Evolutionary conservation across 2,329 filamentous ascomycete species (phyloP).

Genomic region (Phialophora verrucosa): DNA sequence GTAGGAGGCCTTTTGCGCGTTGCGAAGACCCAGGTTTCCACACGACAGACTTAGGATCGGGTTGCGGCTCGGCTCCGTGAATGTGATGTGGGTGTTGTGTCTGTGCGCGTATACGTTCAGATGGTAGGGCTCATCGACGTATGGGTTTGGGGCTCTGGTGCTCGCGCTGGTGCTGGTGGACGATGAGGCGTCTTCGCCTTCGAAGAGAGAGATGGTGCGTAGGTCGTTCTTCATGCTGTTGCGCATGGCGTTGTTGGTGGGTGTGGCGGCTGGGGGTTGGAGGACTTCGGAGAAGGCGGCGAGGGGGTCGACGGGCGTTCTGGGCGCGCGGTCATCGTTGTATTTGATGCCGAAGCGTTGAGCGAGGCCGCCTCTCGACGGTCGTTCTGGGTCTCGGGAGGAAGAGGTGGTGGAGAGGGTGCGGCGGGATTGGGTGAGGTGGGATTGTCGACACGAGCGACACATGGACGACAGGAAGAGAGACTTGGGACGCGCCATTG

Average conservation of each 20-base stretch:
- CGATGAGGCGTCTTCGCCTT: neutral
- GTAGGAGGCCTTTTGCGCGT: conserved; percentile 78
- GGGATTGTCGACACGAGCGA: conserved; percentile 30
- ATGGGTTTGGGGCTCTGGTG: conserved; percentile 20
- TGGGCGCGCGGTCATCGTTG: conserved; percentile 9
- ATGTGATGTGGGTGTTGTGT: conserved; percentile 94
- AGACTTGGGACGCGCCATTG: conserved; percentile 29
- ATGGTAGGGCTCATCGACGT: conserved; percentile 70
- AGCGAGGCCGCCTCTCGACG: conserved; percentile 16
- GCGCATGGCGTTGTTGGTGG: conserved; percentile 9
- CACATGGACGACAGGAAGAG: conserved; percentile 33
- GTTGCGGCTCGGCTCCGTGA: conserved; percentile 79
- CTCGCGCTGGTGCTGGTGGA: neutral
- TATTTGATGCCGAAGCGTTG: conserved; percentile 22
- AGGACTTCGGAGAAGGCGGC: conserved; percentile 10
- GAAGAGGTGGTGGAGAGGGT: conserved; percentile 15
- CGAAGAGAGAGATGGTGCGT: neutral
- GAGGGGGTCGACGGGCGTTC: neutral
- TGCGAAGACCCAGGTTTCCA: conserved; percentile 91
- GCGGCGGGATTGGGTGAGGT: conserved; percentile 22
- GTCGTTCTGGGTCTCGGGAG: neutral
- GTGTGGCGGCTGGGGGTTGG: conserved; percentile 5
- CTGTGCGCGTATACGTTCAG: conserved; percentile 85
- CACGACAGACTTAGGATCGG: conserved; percentile 79
- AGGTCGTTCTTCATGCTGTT: conserved; percentile 20